These are phyloP conservation scores for Fusarium sp. DNA, from an alignment of 2,329 filamentous ascomycete species.

Conservation along the genomic window DNA sequence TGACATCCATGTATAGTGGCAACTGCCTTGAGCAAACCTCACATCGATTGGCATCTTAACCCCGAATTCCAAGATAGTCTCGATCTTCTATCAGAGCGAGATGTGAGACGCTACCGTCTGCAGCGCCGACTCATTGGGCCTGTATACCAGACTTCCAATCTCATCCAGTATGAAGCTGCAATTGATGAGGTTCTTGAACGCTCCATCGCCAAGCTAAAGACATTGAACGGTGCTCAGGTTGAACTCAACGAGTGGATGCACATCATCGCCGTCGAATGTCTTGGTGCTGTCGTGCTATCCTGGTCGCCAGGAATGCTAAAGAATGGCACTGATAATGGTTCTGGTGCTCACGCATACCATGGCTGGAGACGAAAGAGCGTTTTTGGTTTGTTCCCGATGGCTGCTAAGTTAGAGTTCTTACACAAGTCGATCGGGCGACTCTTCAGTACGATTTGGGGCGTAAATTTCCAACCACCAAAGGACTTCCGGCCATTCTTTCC, in stretches of 20 bases:
- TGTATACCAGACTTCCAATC: constrained; percentile 54
- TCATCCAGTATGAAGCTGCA: constrained; percentile 53
- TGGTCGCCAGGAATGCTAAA: constrained; percentile 62
- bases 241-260: constrained; percentile 67
- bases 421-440: constrained; percentile 49
- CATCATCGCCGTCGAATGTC: constrained; percentile 62
- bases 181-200: constrained; percentile 53
- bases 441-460: constrained; percentile 56
- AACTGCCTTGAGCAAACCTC: constrained; percentile 55
- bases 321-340: constrained; percentile 55
- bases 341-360: constrained; percentile 59
- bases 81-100: constrained; percentile 61
- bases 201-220: constrained; percentile 49
- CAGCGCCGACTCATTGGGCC: constrained; percentile 62
- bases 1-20: constrained; percentile 49
- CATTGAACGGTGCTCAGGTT: constrained; percentile 51
- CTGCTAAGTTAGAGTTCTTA: constrained; percentile 52
- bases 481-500: constrained; percentile 61
- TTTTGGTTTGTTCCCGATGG: constrained; percentile 59
- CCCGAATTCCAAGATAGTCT: constrained; percentile 55
- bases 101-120: constrained; percentile 56
- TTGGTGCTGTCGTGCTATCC: constrained; percentile 59
- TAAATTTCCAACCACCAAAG: constrained; percentile 56
- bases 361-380: constrained; percentile 63
- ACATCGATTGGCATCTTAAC: constrained; percentile 51